phyloP scores from a whole-genome alignment of 768 basidiomycete genomes.

The Antrodiella citrinella region DNA sequence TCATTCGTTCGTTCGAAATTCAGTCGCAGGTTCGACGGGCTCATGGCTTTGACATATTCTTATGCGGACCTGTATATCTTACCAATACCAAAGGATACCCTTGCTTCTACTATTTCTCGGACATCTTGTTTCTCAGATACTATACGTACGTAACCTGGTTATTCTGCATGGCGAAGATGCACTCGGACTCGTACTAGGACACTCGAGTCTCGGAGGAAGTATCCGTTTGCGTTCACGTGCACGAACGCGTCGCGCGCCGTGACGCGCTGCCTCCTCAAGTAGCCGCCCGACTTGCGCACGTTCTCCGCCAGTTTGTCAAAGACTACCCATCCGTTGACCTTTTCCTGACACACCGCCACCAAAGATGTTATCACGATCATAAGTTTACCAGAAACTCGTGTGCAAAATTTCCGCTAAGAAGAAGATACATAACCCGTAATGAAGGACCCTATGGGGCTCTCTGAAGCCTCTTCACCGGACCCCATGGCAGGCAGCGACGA shows the following conservation, averaged over 20 bases:
- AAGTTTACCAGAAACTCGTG: background rate
- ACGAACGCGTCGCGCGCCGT: background rate
- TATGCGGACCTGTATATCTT: background rate
- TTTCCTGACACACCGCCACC: background rate
- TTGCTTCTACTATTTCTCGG: background rate
- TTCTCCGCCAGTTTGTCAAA: background rate
- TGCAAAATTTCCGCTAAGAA: background rate
- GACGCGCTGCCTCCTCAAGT: background rate
- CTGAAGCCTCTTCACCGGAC: slow-evolving; percentile 2
- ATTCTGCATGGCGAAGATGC: background rate
- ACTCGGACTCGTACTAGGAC: background rate
- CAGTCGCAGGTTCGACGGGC: slow-evolving; percentile 9
- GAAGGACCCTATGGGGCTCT: background rate
- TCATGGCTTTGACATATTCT: background rate
- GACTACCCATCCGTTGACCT: background rate
- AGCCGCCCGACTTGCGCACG: background rate
- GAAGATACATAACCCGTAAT: background rate
- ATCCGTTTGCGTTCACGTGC: background rate
- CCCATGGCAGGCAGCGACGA: slow-evolving; percentile 23
- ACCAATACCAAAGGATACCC: background rate
- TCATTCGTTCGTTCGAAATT: background rate
- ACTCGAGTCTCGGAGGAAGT: too few species aligned
- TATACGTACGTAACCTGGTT: too few species aligned
- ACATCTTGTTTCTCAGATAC: background rate
- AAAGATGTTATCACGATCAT: background rate